Conservation (phyloP, 306 rosid species). For the Dryas drummondii region DNA sequence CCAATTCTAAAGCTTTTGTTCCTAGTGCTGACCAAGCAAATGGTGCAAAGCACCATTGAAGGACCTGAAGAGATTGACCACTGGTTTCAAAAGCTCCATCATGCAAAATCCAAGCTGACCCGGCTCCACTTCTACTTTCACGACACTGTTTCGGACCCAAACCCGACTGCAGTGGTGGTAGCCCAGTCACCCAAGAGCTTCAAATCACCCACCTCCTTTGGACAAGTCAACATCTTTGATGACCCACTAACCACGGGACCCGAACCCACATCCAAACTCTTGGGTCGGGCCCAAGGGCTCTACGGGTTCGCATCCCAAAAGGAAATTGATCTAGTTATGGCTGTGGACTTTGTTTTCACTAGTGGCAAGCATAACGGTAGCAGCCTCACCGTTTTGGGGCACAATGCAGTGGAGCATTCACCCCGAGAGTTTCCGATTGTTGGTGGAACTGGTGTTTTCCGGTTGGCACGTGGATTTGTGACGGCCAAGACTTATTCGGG, state of each 20-base stretch:
- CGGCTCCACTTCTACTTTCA: slow-evolving; percentile 13
- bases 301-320: slow-evolving; percentile 9
- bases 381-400: slow-evolving; percentile 18
- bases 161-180: neutral
- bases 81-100: slow-evolving; percentile 11
- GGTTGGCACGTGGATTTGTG: slow-evolving; percentile 15
- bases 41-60: neutral
- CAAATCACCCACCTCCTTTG: slow-evolving; percentile 14
- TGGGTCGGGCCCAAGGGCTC: slow-evolving; percentile 22
- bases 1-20: neutral
- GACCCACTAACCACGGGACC: slow-evolving; percentile 6
- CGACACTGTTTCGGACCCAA: slow-evolving; percentile 6
- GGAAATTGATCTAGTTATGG: neutral
- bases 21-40: neutral
- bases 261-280: neutral
- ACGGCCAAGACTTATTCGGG: neutral
- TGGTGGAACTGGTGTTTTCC: slow-evolving; percentile 18
- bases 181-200: neutral
- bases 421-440: slow-evolving; percentile 14
- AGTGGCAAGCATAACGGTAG: slow-evolving; percentile 8
- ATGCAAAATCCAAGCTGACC: slow-evolving; percentile 7
- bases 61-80: neutral
- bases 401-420: neutral
- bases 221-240: slow-evolving; percentile 6
- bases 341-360: slow-evolving; percentile 6